Base-by-base conservation (phyloP, 2,329 filamentous ascomycete genomes). In the Ascochyta fabae region DNA sequence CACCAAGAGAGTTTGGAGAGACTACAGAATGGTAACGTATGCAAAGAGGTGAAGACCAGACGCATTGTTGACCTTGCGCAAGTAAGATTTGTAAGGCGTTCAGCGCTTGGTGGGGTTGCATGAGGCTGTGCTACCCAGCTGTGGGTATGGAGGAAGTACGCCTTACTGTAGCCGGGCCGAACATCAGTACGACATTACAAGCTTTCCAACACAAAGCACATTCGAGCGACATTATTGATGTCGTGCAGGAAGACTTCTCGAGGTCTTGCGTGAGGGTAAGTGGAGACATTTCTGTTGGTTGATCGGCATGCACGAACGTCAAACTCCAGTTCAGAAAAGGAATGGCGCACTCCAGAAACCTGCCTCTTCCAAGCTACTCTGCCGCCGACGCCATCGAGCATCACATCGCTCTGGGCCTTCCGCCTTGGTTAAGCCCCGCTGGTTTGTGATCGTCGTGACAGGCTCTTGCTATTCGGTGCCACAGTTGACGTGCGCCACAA, bases 401-500 rank as follows among this genome's bases (percentile, higher is more conserved):
- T 64, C 45, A 51, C 33, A 55, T 31, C 12, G 60, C 48, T 56
- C 65, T 56, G 61, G 61, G 60, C 48, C 45, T 61, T 40, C 66
- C 66, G 56, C 59, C 42, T 67, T 57, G 26, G 51, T 58, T 39
- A 36, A 19, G 36, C 56, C 56, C 53, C 46, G 39, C 50, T 40
- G 44, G 54, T 52, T 55, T 39, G 35, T 56, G 60, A 66, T 65
- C 61, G 53, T 35, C 59, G 29, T 23, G 27, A 19, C 16, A 51
- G 22, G 22, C 24, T 35, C 29, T 29, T 33, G 5, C 48, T 12
- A 68, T 66, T 69, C 63, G 65, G 35, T 51, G 66, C 64, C 65
- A 68, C 62, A 65, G 22, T 35, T 49, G 15, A 26, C 38, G 9
- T 62, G 58, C 65, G 66, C 66, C 66, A 69, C 66, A 60, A 34